Conservation (phyloP, 768 basidiomycete species). For the Clitopilus hobsonii region DNA sequence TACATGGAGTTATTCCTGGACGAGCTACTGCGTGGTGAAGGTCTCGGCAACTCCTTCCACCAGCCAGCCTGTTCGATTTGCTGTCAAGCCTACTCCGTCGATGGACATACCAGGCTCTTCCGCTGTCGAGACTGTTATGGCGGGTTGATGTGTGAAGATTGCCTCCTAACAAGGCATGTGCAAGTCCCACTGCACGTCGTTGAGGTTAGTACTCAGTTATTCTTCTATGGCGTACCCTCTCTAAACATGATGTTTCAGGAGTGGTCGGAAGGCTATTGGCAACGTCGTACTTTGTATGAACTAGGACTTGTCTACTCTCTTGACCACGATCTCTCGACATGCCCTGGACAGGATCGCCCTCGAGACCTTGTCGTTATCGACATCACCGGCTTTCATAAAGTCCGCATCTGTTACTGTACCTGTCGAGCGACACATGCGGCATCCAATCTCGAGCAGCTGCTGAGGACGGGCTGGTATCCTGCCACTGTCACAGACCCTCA, state of each 20-base stretch:
- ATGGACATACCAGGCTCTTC: neutral
- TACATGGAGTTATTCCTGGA: neutral
- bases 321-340: neutral
- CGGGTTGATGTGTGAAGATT: neutral
- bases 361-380: conserved; percentile 9
- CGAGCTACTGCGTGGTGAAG: neutral
- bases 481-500: conserved; percentile 6
- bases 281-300: neutral
- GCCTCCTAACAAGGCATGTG: neutral
- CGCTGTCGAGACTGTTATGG: neutral
- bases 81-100: neutral
- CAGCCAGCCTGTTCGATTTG: neutral
- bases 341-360: neutral
- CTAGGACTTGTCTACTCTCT: neutral
- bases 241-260: neutral
- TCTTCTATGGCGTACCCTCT: neutral
- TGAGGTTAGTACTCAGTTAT: neutral
- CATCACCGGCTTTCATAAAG: neutral
- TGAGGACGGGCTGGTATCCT: conserved; percentile 9
- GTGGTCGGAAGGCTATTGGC: neutral
- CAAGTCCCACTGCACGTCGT: neutral
- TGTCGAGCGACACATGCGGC: neutral
- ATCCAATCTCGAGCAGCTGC: conserved; percentile 2
- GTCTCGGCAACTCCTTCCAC: neutral
- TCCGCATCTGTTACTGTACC: conserved; percentile 3